These are phyloP conservation scores for Darksidea phi DNA, from an alignment of 495 filamentous ascomycete genomes.

Conservation along the genomic window DNA sequence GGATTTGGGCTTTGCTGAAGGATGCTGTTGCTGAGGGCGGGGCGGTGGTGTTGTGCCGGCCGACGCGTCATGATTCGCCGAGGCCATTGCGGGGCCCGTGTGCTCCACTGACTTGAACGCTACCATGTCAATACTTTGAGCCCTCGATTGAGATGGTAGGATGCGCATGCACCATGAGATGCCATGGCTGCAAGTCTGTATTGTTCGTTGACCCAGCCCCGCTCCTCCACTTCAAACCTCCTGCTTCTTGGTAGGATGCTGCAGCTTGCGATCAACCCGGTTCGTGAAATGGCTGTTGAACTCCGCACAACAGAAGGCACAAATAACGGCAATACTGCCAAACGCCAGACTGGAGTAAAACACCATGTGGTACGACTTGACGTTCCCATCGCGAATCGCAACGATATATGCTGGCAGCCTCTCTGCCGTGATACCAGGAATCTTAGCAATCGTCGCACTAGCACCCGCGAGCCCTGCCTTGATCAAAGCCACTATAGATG, in stretches of 20 bases:
- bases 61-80: too few species aligned
- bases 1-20: conserved; percentile 35
- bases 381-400: conserved; percentile 13
- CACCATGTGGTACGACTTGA: conserved; percentile 19
- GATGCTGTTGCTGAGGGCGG: too few species aligned
- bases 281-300: conserved; percentile 10
- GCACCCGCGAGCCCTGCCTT: conserved; percentile 11
- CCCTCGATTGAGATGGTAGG: too few species aligned
- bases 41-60: conserved; percentile 14
- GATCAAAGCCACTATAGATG: conserved; percentile 2
- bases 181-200: too few species aligned
- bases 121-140: too few species aligned
- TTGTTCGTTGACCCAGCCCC: too few species aligned
- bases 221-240: too few species aligned
- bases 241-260: too few species aligned
- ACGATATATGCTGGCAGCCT: not conserved
- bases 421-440: conserved; percentile 12
- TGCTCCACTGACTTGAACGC: too few species aligned
- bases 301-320: conserved; percentile 16
- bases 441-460: conserved; percentile 8
- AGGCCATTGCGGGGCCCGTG: too few species aligned
- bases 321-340: conserved; percentile 19
- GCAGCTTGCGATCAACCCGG: too few species aligned
- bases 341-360: conserved; percentile 18
- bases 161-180: too few species aligned